Conservation (phyloP, 306 rosid species). For the Prosopis cineraria region DNA sequence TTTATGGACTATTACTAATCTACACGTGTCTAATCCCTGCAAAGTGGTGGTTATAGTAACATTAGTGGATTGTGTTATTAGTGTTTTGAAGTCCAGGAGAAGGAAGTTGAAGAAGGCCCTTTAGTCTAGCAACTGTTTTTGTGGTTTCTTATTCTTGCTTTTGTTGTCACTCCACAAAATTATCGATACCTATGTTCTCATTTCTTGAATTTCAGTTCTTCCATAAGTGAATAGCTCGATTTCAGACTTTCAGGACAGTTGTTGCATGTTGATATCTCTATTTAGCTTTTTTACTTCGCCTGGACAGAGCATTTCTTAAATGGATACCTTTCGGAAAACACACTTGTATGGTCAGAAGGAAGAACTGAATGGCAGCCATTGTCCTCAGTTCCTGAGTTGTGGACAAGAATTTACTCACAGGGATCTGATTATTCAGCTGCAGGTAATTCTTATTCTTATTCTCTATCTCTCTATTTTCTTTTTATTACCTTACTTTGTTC, state of each 20-base stretch:
- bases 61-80: background rate
- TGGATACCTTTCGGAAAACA: slow-evolving; percentile 67
- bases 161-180: slow-evolving; percentile 9
- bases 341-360: slow-evolving; percentile 90
- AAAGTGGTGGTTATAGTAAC: background rate
- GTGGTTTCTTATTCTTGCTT: slow-evolving; percentile 8
- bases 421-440: slow-evolving; percentile 41
- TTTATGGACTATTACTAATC: background rate
- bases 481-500: background rate
- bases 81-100: slow-evolving; percentile 15
- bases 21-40: slow-evolving; percentile 1
- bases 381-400: slow-evolving; percentile 65
- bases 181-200: slow-evolving; percentile 15
- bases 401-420: slow-evolving; percentile 45
- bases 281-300: slow-evolving; percentile 51
- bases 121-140: background rate
- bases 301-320: slow-evolving; percentile 85
- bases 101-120: slow-evolving; percentile 24
- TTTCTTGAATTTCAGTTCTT: slow-evolving; percentile 55
- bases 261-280: slow-evolving; percentile 51
- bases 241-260: slow-evolving; percentile 48
- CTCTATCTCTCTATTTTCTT: background rate
- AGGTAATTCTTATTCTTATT: slow-evolving; percentile 41
- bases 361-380: slow-evolving; percentile 82
- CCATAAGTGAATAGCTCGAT: slow-evolving; percentile 48